Base-by-base conservation (phyloP, 768 basidiomycete species). In the Mycena epipterygia region DNA sequence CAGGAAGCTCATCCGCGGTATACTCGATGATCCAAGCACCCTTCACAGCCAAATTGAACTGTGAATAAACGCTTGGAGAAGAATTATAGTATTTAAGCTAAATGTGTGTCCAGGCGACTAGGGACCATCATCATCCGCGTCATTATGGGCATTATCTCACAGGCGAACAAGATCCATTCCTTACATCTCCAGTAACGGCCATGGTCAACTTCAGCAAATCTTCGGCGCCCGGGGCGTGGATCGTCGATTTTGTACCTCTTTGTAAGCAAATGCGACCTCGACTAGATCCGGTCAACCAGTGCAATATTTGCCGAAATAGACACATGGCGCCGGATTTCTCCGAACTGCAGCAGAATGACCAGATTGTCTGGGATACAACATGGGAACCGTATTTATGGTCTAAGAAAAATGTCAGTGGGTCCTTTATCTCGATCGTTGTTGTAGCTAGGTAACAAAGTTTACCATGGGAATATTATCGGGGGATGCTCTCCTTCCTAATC, bases 151-250 rank as follows among this genome's bases (percentile, higher is more conserved):
- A 67, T 16, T 37, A 59, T 9, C 3, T 67, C 5, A 32, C 35
- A 1, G 39, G n/a, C n/a, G 27, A 25, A 1, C 11, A 70, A 13
- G 81, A 81, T 25, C 79, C 79, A 1, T 79, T 82, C n/a, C 49
- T 81, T 0, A 71, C 78, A 46, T 76, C 80, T 33, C 76, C 79
- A 2, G 72, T 81, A 21, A 65, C 8, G 25, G 81, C 81, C 0
- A 79, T 79, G 6, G 75, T 76, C 9, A 79, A 80, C 44, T 84
- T 84, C 56, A 80, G 79, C 0, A 52, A 23, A 9, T 77, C 83
- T 14, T 80, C 80, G 0, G 74, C 75, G 23, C 76, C 79, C 2
- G 83, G 82, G 0, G 77, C 80, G 7, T 84, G 77, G 56, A 42
- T 81, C 67, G 82, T 83, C 25, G 83, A 84, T 53, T 51, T 81